Evolutionary conservation across 495 filamentous ascomycete genomes (phyloP).

Genomic region (Aspergillus baeticus): DNA sequence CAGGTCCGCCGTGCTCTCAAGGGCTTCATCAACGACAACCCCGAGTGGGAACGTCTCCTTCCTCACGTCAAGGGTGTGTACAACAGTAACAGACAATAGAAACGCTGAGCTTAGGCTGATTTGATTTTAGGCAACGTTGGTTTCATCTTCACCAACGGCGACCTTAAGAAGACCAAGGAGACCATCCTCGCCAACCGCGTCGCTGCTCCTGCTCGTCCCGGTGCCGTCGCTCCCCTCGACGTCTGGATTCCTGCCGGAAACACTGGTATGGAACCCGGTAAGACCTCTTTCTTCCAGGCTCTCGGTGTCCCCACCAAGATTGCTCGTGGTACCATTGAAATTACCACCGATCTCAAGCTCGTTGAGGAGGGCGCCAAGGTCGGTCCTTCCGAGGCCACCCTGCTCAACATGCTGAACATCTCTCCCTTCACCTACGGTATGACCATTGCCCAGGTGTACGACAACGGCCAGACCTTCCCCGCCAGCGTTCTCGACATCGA

Average conservation of each 20-base stretch:
- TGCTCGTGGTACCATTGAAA: constrained; percentile 99
- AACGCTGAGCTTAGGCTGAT: neutral
- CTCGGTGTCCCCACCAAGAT: constrained; percentile 99
- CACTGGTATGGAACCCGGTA: constrained; percentile 99
- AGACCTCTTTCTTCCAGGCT: constrained; percentile 99
- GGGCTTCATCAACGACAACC: constrained; percentile 86
- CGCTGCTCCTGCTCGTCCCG: constrained; percentile 93
- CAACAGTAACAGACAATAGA: neutral
- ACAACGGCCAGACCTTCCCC: constrained; percentile 88
- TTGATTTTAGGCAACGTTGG: constrained; percentile 74
- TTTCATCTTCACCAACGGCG: constrained; percentile 98
- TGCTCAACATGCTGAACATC: constrained; percentile 99
- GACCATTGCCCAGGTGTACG: constrained; percentile 93
- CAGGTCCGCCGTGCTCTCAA: constrained; percentile 95
- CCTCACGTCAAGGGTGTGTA: constrained; percentile 80
- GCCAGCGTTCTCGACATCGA: constrained; percentile 85
- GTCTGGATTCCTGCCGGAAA: constrained; percentile 94
- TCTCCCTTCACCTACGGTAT: constrained; percentile 99
- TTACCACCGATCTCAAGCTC: constrained; percentile 96
- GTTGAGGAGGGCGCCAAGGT: constrained; percentile 91
- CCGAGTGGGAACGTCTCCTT: constrained; percentile 96
- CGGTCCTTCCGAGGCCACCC: constrained; percentile 95
- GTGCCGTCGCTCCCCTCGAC: constrained; percentile 88
- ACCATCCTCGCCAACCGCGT: constrained; percentile 97
- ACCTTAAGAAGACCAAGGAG: constrained; percentile 86